These are phyloP conservation scores for Begonia peltatifolia DNA, from an alignment of 306 rosid species.

Conservation along the genomic window DNA sequence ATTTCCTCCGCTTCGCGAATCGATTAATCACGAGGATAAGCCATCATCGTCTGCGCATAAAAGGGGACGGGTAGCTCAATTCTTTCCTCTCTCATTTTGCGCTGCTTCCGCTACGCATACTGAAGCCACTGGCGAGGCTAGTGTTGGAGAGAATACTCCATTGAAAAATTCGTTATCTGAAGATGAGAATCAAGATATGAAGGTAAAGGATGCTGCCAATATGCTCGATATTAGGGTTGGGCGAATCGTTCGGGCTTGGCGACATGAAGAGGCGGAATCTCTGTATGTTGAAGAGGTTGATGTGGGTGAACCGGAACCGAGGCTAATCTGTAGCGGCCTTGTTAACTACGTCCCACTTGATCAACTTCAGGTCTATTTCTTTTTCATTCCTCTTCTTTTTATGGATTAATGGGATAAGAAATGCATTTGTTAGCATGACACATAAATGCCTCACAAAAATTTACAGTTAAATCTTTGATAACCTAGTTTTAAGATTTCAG, in stretches of 20 bases:
- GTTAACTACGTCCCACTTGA: conserved; percentile 59
- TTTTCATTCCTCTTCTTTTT: neutral
- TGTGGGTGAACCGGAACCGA: conserved; percentile 73
- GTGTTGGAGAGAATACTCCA: neutral
- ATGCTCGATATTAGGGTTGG: conserved; percentile 88
- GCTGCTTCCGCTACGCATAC: conserved; percentile 3
- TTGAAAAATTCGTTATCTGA: neutral
- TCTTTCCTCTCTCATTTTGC: conserved; percentile 9
- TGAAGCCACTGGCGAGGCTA: conserved; percentile 2
- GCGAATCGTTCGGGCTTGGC: conserved; percentile 55
- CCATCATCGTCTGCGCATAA: too few species aligned
- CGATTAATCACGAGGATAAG: too few species aligned
- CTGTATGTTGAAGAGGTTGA: conserved; percentile 87
- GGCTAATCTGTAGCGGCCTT: conserved; percentile 84
- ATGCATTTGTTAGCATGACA: too few species aligned
- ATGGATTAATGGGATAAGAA: too few species aligned
- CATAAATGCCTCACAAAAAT: neutral
- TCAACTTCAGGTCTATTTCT: conserved; percentile 39
- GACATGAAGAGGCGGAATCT: conserved; percentile 81
- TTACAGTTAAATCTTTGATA: neutral
- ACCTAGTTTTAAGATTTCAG: neutral
- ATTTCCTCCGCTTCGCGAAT: too few species aligned
- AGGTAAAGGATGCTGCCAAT: conserved; percentile 46
- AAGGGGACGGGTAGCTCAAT: too few species aligned
- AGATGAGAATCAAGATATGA: conserved; percentile 3